Conservation (phyloP, 2,329 filamentous ascomycete genomes). For the Talaromyces amestolkiae region DNA sequence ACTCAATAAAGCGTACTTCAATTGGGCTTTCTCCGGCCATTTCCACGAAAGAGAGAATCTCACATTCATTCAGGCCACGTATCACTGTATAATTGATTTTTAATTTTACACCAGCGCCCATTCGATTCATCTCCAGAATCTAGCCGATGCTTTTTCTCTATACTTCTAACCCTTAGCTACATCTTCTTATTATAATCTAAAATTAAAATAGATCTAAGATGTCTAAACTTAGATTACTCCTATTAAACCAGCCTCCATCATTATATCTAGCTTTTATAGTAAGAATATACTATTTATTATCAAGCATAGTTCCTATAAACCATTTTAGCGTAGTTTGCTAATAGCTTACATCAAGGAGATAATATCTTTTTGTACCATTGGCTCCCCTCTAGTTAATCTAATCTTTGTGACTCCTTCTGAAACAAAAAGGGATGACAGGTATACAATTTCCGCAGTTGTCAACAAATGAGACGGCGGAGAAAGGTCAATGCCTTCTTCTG, state of each 20-base stretch:
- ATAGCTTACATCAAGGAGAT: conserved; percentile 86
- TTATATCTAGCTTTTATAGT: conserved; percentile 82
- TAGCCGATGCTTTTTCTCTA: conserved; percentile 87
- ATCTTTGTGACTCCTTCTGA: conserved; percentile 95
- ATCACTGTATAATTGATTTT: conserved; percentile 99
- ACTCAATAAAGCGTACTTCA: conserved; percentile 97
- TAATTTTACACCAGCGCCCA: conserved; percentile 70
- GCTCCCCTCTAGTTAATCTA: conserved; percentile 88
- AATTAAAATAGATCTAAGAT: conserved; percentile 94
- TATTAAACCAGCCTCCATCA: conserved; percentile 90
- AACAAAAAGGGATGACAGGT: conserved; percentile 89
- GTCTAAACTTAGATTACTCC: conserved; percentile 93
- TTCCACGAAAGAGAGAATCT: conserved; percentile 87
- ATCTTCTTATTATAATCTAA: conserved; percentile 76
- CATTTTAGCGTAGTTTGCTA: conserved; percentile 69
- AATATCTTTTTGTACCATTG: conserved; percentile 88
- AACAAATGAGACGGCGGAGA: conserved; percentile 77
- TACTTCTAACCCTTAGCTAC: conserved; percentile 84
- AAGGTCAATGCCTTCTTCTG: conserved; percentile 88
- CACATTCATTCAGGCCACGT: conserved; percentile 86
- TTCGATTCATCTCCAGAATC: conserved; percentile 84
- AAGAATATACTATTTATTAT: conserved; percentile 93
- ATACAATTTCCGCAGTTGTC: conserved; percentile 88
- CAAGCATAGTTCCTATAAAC: conserved; percentile 81
- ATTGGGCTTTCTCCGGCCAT: conserved; percentile 81